Percentiles rank a stretch among this genome's conserved stretches.
phyloP scores from a whole-genome alignment of 1,284 basidiomycete species.

The Ceratorhiza oryzae-sativae region DNA sequence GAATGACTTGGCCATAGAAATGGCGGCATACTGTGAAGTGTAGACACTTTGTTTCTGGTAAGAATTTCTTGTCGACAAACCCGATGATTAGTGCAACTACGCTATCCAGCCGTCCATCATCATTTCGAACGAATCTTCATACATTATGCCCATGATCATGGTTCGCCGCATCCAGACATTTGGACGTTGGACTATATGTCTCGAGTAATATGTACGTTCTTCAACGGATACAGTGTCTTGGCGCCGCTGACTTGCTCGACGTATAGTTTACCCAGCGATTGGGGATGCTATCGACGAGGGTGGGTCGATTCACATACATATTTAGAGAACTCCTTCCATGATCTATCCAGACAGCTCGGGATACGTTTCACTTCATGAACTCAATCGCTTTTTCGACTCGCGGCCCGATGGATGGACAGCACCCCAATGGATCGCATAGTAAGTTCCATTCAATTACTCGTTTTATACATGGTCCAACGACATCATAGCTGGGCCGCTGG shows the following conservation, averaged over 20 bases:
- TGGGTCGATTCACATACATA: background rate
- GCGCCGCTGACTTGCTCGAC: background rate
- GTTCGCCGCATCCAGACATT: conserved; percentile 4
- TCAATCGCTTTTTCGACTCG: conserved; percentile 12
- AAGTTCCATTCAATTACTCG: background rate
- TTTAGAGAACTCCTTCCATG: background rate
- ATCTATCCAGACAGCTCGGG: conserved; percentile 4
- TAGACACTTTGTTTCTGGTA: conserved; percentile 24
- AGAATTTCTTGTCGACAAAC: background rate
- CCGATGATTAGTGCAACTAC: background rate
- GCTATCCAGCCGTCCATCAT: conserved; percentile 13
- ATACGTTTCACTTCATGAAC: conserved; percentile 26
- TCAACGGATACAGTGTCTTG: background rate
- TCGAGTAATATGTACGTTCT: conserved; percentile 9
- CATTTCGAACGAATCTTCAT: conserved; percentile 18
- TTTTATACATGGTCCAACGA: background rate
- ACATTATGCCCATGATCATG: background rate
- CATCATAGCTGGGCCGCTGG: conserved; percentile 15
- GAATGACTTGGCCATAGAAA: background rate
- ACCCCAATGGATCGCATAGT: conserved; percentile 27
- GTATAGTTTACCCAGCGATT: conserved; percentile 19
- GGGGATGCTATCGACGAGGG: conserved; percentile 29
- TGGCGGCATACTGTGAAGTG: conserved; percentile 23
- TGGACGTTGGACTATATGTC: conserved; percentile 21
- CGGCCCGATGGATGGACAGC: conserved; percentile 11